Base-by-base conservation (phyloP, 176 grass and related monocot species). In the Ampelocalamus luodianensis region DNA sequence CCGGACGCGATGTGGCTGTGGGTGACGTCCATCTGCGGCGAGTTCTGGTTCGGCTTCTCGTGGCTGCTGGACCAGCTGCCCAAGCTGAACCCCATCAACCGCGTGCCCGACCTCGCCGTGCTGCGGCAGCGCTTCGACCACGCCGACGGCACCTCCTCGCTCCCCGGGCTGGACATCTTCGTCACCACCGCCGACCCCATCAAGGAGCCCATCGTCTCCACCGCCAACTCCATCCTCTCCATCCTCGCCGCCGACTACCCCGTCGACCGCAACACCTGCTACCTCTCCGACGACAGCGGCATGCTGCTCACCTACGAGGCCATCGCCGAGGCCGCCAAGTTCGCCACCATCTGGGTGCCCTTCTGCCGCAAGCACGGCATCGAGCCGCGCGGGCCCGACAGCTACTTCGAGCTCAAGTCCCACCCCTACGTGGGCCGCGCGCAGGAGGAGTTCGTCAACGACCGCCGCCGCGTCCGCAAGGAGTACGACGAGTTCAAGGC, bases 401-500 rank as follows among this genome's bases (percentile, higher is more conserved):
- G 90, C 85, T 98, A 98, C 83, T 98, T 98, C 75, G 94, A 87
- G 77, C 92, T 94, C 86, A 98, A 95, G 89, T 74, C 44, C 0
- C 93, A 98, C 68, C 96, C 96, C 0, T 98, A 98, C 64, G 95
- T 93, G 88, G 94, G 92, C 8, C 48, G 92, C 4, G 89, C 90
- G 0, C 88, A 92, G 39, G 87, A 92, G 49, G 96, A 95, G 72
- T 98, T 98, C 45, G 96, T 98, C 0, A 95, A 93, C 49, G 96
- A 98, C 58, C 93, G 96, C 38, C 87, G 96, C 38, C 88, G 96
- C 14, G 66, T 93, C 0, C 90, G 94, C 72, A 90, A 92, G 56
- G 96, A 98, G 87, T 95, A 98, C 3, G 96, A 98, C 2, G 93
- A 98, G 34, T 98, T 93, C 72, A 98, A 93, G 89, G 93, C 94